Evolutionary conservation across 2,329 filamentous ascomycete genomes (phyloP), one percentile per base, ranked within the genome.

Genomic region (Curvularia hawaiiensis): DNA sequence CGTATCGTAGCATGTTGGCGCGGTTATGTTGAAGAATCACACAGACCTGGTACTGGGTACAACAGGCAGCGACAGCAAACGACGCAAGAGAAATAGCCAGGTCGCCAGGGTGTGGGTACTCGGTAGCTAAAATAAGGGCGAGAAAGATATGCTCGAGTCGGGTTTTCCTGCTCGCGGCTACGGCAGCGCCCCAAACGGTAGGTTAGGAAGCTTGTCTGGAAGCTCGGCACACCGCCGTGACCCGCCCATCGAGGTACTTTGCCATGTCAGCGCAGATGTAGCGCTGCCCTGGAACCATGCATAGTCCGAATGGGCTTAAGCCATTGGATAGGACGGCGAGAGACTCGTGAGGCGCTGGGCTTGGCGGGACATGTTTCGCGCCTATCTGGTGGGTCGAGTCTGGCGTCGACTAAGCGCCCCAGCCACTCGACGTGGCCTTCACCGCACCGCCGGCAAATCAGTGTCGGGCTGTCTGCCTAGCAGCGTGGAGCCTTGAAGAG

Each of bases 1-100:
- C 54, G 52, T 66, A 70, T 47, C 57, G 57, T 59, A 70, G 65
- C 28, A 47, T 62, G 50, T 56, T 43, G 54, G 46, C 45, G 40
- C 41, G 31, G 31, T 18, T 24, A 31, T 18, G 20, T 18, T 26
- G 22, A 39, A 16, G 45, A 49, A 30, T 30, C 50, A 41, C 50
- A 1, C 50, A 41, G 50, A 50, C 40, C 52, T 46, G 54, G 41
- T 52, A 38, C 50, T 39, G 28, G 12, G 53, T n/a, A 50, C n/a
- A 40, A 33, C 30, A 31, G 10, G 9, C 30, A 31, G 12, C 30
- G 9, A 11, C 30, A 31, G 30, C 39, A 45, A 30, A 35, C 11
- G 33, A 35, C 33, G 33, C 33, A 35, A 18, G 16, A 9, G 35
- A 38, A 38, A 54, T 28, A 40, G 45, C 54, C 33, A 59, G 48